Base-by-base conservation (phyloP, 2,329 filamentous ascomycete genomes). In the Clonostachys sp. region DNA sequence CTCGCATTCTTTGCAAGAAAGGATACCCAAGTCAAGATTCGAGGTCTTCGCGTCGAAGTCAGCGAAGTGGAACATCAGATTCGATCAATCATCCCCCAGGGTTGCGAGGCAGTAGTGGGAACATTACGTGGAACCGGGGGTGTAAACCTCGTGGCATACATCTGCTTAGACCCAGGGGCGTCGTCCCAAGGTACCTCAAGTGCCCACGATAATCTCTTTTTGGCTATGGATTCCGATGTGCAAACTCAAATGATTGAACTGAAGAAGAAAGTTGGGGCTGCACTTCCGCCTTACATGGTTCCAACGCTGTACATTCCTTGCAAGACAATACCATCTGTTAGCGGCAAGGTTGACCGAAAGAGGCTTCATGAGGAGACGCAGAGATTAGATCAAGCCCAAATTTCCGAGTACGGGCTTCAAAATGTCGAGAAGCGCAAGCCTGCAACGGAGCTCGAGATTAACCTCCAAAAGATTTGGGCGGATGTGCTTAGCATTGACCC, bases 401-500 rank as follows among this genome's bases (percentile, higher is more conserved):
- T 55, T 4, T 49, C 49, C 18, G 40, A 45, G 12, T 56, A 56
- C 35, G 56, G 55, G 2, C 55, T 58, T 7, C 59, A 63, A 42
- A 48, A 60, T 24, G 56, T 50, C 18, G 52, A 51, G 42, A 53
- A 50, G 41, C 51, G 50, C 14, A 36, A 34, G 6, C 50, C 51
- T 3, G 44, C 48, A 36, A 54, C 56, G 5, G 52, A 55, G 12
- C 50, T 56, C 18, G 55, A 60, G 34, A 53, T 58, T 33, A 53
- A 56, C 12, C 45, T 73, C 9, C 56, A 59, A 9, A 51, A 58
- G 24, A 69, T 73, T 59, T 70, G 51, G 51, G 45, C 47, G 18
- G 36, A 47, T 35, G 34, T 51, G 6, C 45, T 53, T 6, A 18
- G 16, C 12, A n/a, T 49, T 12, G 24, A 35, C 12, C 14, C 42